Percentiles rank a stretch among this genome's conserved stretches.
phyloP scores from a whole-genome alignment of 257 asterid genomes.

The Solanum ossicruentum region DNA sequence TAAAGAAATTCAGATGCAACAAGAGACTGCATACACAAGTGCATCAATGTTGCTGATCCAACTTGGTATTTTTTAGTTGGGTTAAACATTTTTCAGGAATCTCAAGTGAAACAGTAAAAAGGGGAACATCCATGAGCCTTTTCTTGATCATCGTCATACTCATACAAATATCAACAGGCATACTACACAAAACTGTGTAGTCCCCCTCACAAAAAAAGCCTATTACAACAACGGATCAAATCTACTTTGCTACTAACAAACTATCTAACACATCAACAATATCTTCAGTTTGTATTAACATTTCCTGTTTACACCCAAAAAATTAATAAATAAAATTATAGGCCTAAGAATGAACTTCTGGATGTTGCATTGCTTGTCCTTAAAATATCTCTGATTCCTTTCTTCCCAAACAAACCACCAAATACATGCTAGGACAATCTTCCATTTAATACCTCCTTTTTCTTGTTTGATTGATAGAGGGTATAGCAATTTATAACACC shows the following conservation, averaged over 20 bases:
- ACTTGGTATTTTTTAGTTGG: neutral
- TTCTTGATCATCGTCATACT: neutral
- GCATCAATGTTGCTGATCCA: neutral
- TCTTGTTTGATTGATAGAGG: neutral
- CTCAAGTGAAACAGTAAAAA: neutral
- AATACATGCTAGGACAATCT: neutral
- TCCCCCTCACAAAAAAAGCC: neutral
- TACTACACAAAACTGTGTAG: neutral
- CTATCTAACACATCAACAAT: neutral
- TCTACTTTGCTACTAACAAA: neutral
- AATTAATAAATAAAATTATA: neutral
- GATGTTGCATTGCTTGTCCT: neutral
- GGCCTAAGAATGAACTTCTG: neutral
- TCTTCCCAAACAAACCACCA: neutral
- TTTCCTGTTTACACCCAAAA: neutral
- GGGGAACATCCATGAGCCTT: neutral
- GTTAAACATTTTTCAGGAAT: neutral
- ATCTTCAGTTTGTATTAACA: neutral
- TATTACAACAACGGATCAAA: neutral
- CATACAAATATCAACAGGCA: neutral
- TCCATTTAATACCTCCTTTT: neutral
- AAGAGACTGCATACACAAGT: neutral
- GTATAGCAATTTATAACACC: neutral
- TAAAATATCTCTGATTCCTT: neutral
- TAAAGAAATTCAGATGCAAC: neutral